Conservation (phyloP, 805 yeast species). For the Blastobotrys attinorum region DNA sequence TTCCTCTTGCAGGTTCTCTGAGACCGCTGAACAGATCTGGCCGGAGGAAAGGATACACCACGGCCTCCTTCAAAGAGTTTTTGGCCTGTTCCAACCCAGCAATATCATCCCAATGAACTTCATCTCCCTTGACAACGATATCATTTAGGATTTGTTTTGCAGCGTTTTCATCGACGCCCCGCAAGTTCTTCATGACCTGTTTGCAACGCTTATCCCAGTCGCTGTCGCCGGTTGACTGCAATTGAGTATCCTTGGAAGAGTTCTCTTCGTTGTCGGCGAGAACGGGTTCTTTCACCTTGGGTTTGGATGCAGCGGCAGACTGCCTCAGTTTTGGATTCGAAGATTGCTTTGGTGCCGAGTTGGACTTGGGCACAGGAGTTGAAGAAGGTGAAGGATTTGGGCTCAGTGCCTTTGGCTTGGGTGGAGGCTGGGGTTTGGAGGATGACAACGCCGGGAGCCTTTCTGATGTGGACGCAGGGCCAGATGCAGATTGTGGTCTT, state of each 20-base stretch:
- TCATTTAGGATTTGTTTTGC: slow-evolving; percentile 83
- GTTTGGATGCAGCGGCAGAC: neutral
- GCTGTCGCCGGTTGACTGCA: slow-evolving; percentile 6
- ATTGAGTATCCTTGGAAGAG: slow-evolving; percentile 1
- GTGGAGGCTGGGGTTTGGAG: slow-evolving; percentile 1
- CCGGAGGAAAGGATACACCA: slow-evolving; percentile 88
- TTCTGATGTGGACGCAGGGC: neutral
- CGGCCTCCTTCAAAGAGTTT: slow-evolving; percentile 83
- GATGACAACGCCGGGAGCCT: neutral
- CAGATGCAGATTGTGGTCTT: slow-evolving; percentile 1
- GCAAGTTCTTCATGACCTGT: slow-evolving; percentile 28
- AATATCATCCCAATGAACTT: slow-evolving; percentile 90
- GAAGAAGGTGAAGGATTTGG: slow-evolving; percentile 2
- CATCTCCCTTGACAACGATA: slow-evolving; percentile 82
- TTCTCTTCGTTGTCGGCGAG: slow-evolving; percentile 11
- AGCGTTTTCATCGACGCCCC: slow-evolving; percentile 70
- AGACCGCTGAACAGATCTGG: slow-evolving; percentile 89
- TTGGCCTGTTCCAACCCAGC: slow-evolving; percentile 91
- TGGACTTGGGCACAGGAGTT: neutral
- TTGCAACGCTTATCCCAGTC: slow-evolving; percentile 29
- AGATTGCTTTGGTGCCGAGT: neutral
- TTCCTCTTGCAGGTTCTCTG: slow-evolving; percentile 93
- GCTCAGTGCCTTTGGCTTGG: neutral
- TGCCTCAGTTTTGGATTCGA: neutral
- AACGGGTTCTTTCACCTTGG: slow-evolving; percentile 1